Evolutionary conservation across 2,329 filamentous ascomycete species (phyloP).

Genomic region (Davidsoniella eucalypti): DNA sequence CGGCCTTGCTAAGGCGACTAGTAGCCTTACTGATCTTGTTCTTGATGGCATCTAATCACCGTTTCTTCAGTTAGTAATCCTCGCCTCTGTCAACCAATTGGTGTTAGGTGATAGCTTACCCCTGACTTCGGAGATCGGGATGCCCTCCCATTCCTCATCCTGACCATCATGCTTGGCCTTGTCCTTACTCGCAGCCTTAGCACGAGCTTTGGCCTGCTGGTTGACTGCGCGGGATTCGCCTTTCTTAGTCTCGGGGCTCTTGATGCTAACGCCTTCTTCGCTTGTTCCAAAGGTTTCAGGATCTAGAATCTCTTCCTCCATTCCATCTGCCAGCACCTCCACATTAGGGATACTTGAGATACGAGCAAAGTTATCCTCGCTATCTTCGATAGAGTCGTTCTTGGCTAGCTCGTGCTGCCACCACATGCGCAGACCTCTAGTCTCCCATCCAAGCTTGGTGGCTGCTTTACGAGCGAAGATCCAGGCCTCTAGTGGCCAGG

Average conservation of each 20-base stretch:
- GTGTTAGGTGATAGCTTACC: neutral
- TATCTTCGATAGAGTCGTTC: slow-evolving; percentile 4
- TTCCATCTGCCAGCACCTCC: slow-evolving; percentile 6
- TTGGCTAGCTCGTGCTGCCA: slow-evolving; percentile 8
- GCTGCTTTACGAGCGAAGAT: slow-evolving; percentile 6
- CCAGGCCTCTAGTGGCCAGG: slow-evolving; percentile 10
- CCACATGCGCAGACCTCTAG: slow-evolving; percentile 3
- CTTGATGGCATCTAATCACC: slow-evolving; percentile 5
- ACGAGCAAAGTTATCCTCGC: slow-evolving; percentile 4
- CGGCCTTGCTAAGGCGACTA: slow-evolving; percentile 1
- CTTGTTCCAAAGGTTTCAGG: slow-evolving; percentile 9
- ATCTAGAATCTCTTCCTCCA: slow-evolving; percentile 10
- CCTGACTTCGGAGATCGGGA: slow-evolving; percentile 9
- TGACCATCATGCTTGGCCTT: neutral
- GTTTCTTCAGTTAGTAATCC: neutral
- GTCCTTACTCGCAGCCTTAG: slow-evolving; percentile 1
- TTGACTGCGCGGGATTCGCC: slow-evolving; percentile 7
- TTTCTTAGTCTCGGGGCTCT: slow-evolving; percentile 2
- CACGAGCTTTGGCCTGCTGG: slow-evolving; percentile 4
- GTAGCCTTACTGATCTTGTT: slow-evolving; percentile 1
- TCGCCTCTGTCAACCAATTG: too few relatives aligned
- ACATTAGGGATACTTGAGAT: slow-evolving; percentile 1
- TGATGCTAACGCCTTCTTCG: slow-evolving; percentile 7
- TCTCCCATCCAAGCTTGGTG: slow-evolving; percentile 11
- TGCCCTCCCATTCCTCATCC: slow-evolving; percentile 4